Base-by-base conservation (phyloP, 306 rosid genomes). In the Prosopis cineraria region DNA sequence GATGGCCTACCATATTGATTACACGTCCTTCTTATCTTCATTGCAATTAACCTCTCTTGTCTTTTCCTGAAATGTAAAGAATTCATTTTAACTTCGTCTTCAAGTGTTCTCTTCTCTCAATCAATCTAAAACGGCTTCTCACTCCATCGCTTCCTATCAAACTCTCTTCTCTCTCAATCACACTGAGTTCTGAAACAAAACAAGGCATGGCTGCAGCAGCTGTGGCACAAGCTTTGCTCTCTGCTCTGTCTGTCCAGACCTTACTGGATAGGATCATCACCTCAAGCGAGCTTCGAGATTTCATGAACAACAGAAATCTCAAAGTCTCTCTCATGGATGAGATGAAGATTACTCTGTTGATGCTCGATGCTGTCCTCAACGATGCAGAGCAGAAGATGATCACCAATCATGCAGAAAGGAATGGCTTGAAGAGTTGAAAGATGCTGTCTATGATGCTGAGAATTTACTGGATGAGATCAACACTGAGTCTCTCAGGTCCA, bases 341-440 rank as follows among this genome's bases (percentile, higher is more conserved):
- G 62, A 1, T 69, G 76, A 69, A 69, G 70, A 68, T 31, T 1
- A 69, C 37, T 22, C 12, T 78, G 29, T 3, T 78, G 63, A 33
- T 59, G 48, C 71, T 78, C 7, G 47, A 34, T 25, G 77, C 41
- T 44, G 77, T 70, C 30, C 82, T 78, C 11, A 55, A 60, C 45
- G 71, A 78, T 70, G 82, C 82, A 9, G 82, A 78, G 70, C 65
- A 78, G 56, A 75, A 43, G 33, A 75, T 69, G 37, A 52, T 75
- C 14, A 25, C 41, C 5, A 8, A 62, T 27, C 10, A 7, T 14
- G 6, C 2, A 2, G 77, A 1, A 74, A 50, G 12, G n/a, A 5
- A 3, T 83, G 83, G 80, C 80, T 79, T n/a, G 19, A 83, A n/a
- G 77, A 75, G 48, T 34, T 81, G 3, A 47, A 75, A 47, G 40